Percentiles rank a stretch among this genome's conserved stretches.
phyloP scores from a whole-genome alignment of 1,284 basidiomycete genomes.

The Ustilago curta region DNA sequence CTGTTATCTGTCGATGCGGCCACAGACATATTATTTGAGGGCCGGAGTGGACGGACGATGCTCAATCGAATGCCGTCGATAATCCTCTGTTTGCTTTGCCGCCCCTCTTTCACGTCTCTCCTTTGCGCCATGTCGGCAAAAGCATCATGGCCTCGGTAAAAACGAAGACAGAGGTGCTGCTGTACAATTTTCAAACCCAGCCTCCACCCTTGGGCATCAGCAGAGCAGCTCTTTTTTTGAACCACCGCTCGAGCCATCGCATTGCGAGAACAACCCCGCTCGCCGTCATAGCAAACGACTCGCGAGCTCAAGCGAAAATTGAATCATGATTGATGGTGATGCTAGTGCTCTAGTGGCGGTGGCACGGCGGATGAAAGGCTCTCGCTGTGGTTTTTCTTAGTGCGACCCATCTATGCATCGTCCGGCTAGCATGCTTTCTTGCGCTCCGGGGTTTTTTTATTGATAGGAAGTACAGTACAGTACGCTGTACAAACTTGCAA shows the following conservation, averaged over 20 bases:
- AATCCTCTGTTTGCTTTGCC: background rate
- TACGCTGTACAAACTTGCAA: too few species aligned
- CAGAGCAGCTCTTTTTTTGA: constrained; percentile 1
- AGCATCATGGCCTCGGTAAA: background rate
- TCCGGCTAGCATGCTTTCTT: too few species aligned
- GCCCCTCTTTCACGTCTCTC: background rate
- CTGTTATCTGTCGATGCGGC: too few species aligned
- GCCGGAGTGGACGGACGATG: background rate
- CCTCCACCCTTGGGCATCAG: background rate
- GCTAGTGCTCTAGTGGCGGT: too few species aligned
- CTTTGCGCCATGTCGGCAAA: background rate
- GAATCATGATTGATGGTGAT: too few species aligned
- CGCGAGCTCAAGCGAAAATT: too few species aligned
- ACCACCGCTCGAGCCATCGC: constrained; percentile 5
- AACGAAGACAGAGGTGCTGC: background rate
- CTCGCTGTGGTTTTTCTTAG: too few species aligned
- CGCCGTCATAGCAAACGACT: background rate
- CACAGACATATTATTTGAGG: background rate
- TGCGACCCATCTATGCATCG: too few species aligned
- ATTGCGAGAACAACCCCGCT: constrained; percentile 1
- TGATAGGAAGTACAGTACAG: too few species aligned
- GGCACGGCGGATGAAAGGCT: too few species aligned
- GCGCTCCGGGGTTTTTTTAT: too few species aligned
- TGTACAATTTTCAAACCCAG: background rate
- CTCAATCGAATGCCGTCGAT: background rate